Evolutionary conservation across 2,329 filamentous ascomycete genomes (phyloP).

Genomic region (Exophiala phaeomuriformis): DNA sequence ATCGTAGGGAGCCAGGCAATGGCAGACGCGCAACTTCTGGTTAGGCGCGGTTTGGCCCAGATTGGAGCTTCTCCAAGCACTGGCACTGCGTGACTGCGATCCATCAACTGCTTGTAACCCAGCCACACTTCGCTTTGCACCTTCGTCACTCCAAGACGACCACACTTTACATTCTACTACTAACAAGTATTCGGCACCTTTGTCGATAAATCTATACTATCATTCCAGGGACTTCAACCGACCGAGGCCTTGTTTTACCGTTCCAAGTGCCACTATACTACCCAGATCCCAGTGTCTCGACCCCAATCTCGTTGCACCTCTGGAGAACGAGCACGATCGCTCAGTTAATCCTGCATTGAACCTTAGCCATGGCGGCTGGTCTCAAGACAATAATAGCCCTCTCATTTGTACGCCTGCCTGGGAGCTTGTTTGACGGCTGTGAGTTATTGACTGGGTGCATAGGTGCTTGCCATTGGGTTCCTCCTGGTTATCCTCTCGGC

Average conservation of each 20-base stretch:
- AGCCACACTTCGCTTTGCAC: slow-evolving; percentile 3
- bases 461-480: slow-evolving; percentile 95
- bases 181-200: neutral
- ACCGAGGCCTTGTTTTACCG: neutral
- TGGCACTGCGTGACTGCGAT: neutral
- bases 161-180: neutral
- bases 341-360: slow-evolving; percentile 1
- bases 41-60: neutral
- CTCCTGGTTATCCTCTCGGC: slow-evolving; percentile 97
- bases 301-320: neutral
- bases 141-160: neutral
- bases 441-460: slow-evolving; percentile 13
- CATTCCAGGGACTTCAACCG: neutral
- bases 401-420: slow-evolving; percentile 66
- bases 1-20: slow-evolving; percentile 9
- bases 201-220: neutral
- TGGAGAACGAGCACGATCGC: neutral
- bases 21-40: slow-evolving; percentile 12
- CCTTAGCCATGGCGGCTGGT: slow-evolving; percentile 60
- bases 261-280: neutral
- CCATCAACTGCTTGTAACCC: neutral
- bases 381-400: slow-evolving; percentile 98
- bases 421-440: neutral
- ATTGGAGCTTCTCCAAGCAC: neutral
- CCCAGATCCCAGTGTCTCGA: neutral